Conservation (phyloP, 2,329 filamentous ascomycete genomes). For the Cordyceps cateniannulata region DNA sequence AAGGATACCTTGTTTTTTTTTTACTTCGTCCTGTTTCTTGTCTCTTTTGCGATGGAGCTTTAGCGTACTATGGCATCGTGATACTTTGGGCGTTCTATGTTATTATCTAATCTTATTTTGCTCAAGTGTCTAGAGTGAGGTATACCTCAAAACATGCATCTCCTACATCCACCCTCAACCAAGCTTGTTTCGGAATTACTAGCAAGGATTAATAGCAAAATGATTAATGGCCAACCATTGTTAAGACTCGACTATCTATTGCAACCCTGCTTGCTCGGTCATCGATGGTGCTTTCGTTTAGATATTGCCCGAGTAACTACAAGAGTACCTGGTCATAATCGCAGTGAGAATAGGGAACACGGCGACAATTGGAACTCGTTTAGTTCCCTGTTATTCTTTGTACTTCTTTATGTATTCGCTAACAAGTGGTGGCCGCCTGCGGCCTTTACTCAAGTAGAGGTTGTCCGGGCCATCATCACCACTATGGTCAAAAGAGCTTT, state of each 20-base stretch:
- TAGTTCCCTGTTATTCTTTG: too few relatives aligned
- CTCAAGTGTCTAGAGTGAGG: background rate
- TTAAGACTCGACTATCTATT: too few relatives aligned
- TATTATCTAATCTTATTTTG: background rate
- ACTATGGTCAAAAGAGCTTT: background rate
- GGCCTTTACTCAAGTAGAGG: too few relatives aligned
- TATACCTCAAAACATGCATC: background rate
- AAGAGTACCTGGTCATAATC: too few relatives aligned
- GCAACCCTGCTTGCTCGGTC: too few relatives aligned
- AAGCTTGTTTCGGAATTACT: background rate
- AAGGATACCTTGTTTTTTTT: background rate
- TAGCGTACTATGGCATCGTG: conserved; percentile 2
- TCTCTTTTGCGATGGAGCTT: conserved; percentile 8
- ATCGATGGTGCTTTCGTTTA: too few relatives aligned
- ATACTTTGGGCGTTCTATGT: conserved; percentile 1
- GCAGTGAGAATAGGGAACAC: too few relatives aligned
- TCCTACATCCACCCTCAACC: background rate
- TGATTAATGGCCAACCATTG: background rate
- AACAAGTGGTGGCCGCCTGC: background rate
- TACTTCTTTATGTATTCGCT: background rate
- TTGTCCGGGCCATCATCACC: too few relatives aligned
- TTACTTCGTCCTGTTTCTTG: background rate
- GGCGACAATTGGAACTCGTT: too few relatives aligned
- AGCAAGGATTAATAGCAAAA: background rate
- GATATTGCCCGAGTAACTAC: too few relatives aligned